A percentile compares a stretch with the other conserved stretches of the same genome.
phyloP scores from a whole-genome alignment of 139 green algal species.

The Coelastrella sp. region DNA sequence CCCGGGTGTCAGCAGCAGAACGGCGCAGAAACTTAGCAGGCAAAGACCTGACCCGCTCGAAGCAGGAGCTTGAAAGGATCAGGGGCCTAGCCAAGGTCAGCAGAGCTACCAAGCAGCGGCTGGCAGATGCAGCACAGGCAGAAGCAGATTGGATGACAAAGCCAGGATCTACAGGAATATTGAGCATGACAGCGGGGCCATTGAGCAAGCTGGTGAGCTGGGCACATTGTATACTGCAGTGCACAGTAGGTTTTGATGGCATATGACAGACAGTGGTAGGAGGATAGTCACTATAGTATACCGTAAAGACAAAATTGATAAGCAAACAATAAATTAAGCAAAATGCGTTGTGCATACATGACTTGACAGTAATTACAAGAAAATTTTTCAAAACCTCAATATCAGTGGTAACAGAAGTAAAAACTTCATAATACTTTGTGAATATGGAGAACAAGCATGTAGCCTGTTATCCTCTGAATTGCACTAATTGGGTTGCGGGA shows the following conservation, averaged over 20 bases:
- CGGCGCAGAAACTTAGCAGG: background rate
- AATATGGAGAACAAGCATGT: too few species aligned
- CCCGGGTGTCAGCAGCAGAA: slow-evolving; percentile 31
- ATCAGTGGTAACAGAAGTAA: too few species aligned
- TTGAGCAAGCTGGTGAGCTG: slow-evolving; percentile 10
- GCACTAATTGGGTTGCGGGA: too few species aligned
- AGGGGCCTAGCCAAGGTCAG: slow-evolving; percentile 10
- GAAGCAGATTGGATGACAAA: slow-evolving; percentile 38
- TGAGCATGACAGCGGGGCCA: slow-evolving; percentile 4
- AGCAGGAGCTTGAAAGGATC: slow-evolving; percentile 33
- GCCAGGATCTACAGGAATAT: slow-evolving; percentile 4
- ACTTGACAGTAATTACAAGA: background rate
- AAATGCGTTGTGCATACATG: background rate
- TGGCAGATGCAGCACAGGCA: slow-evolving; percentile 38
- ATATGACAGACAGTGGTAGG: too few species aligned
- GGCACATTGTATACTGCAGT: background rate
- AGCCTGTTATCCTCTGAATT: too few species aligned
- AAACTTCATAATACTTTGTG: too few species aligned
- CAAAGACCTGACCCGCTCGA: slow-evolving; percentile 23
- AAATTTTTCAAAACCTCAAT: too few species aligned
- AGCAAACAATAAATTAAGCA: background rate
- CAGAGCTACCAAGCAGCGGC: slow-evolving; percentile 40
- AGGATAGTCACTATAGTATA: too few species aligned
- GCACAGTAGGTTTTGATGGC: too few species aligned
- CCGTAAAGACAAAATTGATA: background rate